Percentiles rank a stretch among this genome's conserved stretches.
Evolutionary conservation across 805 yeast genomes (phyloP).

Genomic region (Starmerella lactis-condensi): DNA sequence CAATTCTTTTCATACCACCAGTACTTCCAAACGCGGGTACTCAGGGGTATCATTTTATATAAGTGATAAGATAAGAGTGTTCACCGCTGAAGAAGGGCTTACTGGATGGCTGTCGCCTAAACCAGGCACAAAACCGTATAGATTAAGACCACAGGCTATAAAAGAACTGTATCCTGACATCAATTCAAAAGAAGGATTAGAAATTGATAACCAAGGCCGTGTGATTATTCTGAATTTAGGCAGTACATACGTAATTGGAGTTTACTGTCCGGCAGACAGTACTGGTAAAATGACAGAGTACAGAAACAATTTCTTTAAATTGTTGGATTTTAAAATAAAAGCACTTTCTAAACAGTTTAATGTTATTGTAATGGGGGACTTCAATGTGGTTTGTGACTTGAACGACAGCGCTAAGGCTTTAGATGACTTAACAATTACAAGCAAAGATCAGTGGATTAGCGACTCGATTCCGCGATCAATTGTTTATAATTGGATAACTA

Average conservation of each 20-base stretch:
- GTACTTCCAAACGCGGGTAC: constrained; percentile 57
- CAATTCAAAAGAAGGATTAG: constrained; percentile 25
- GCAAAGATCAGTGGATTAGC: constrained; percentile 22
- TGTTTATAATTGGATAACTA: constrained; percentile 31
- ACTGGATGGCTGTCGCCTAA: constrained; percentile 36
- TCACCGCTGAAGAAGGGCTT: constrained; percentile 77
- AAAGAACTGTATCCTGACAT: constrained; percentile 56
- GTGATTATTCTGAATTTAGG: constrained; percentile 54
- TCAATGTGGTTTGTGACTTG: constrained; percentile 62
- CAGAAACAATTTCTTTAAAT: constrained; percentile 38
- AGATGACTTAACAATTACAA: constrained; percentile 26
- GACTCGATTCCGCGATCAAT: constrained; percentile 28
- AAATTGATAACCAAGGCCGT: constrained; percentile 71
- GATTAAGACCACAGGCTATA: constrained; percentile 7
- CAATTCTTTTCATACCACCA: constrained; percentile 49
- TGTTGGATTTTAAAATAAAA: constrained; percentile 36
- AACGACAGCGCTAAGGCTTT: constrained; percentile 66
- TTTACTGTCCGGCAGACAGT: constrained; percentile 88
- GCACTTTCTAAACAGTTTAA: constrained; percentile 40
- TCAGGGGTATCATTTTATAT: constrained; percentile 76
- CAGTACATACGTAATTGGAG: constrained; percentile 29
- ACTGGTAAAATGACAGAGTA: constrained; percentile 44
- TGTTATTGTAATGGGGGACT: constrained; percentile 77
- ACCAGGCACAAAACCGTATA: constrained; percentile 6
- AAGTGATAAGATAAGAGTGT: constrained; percentile 36